Evolutionary conservation across 352 stramenopile genomes (phyloP).

Genomic region (Phytophthora multivora): DNA sequence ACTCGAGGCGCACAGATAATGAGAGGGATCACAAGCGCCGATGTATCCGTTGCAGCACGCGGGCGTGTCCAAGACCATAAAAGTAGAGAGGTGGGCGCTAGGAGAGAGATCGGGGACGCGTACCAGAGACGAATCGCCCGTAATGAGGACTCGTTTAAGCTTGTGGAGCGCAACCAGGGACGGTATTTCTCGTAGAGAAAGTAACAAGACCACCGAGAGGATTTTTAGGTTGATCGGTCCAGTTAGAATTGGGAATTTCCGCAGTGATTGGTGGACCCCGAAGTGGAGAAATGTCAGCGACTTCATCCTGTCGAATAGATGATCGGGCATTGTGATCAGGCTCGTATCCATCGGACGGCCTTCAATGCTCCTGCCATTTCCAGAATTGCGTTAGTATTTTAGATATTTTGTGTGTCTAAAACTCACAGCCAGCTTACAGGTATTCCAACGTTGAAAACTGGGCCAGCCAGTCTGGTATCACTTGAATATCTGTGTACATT

Average conservation of each 20-base stretch:
- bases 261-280: conserved; percentile 19
- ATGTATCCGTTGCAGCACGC: conserved; percentile 34
- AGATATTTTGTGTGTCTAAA: not conserved
- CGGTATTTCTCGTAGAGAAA: conserved; percentile 17
- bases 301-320: conserved; percentile 30
- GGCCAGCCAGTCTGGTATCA: conserved; percentile 17
- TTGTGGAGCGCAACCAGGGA: conserved; percentile 8
- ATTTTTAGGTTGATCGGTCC: conserved; percentile 24
- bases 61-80: not conserved
- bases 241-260: conserved; percentile 12
- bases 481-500: conserved; percentile 26
- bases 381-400: too few relatives aligned
- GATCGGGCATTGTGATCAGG: conserved; percentile 17
- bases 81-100: not conserved
- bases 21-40: conserved; percentile 2
- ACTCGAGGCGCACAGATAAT: conserved; percentile 2
- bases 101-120: not conserved
- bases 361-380: conserved; percentile 27
- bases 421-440: not conserved
- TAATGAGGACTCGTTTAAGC: not conserved
- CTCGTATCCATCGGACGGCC: conserved; percentile 10
- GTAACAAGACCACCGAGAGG: conserved; percentile 13
- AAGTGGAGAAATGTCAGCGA: conserved; percentile 34
- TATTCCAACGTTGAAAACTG: not conserved
- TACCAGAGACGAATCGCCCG: not conserved